Base-by-base conservation (phyloP, 1,284 basidiomycete species). In the Irpex sp. region DNA sequence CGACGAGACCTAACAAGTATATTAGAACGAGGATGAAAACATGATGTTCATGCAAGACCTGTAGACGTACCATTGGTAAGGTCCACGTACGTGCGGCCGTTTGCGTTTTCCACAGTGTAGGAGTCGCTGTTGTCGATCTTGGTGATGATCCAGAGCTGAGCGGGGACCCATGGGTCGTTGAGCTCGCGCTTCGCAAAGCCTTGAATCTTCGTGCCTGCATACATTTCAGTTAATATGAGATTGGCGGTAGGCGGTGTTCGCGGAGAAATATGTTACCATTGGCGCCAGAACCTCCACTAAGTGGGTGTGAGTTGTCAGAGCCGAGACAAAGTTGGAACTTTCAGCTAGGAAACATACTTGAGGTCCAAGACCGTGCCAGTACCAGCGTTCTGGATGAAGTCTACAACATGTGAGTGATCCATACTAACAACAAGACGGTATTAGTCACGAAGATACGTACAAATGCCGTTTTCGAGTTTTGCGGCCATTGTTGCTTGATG, bases 121-220 rank as follows among this genome's bases (percentile, higher is more conserved):
- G 21, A 43, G 15, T 9, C 9, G 46, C 17, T 37, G 17, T 19
- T 31, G 57, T 19, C 31, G 17, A 58, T 37, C 19, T 13, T 33
- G 5, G 33, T 26, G n/a, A 58, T 58, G 36, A 58, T 58, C 57
- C 57, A 58, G 15, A 58, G 57, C 57, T 58, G 57, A 17, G 57
- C 57, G 39, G 57, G 46, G 15, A 46, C 57, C n/a, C 17, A 37
- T 9, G 17, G 1, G 19, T 58, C 37, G 39, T 37, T 53, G 19
- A 53, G 50, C 19, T 19, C 19, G 50, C 50, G 50, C 50, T 21
- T 19, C 11, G 50, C 26, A 17, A 13, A 31, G 7, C 50, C 50
- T 37, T 60, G 59, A 7, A 60, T 31, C 47, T 47, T 59, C 3
- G 43, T 35, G 17, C 31, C 58, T 59, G 21, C 19, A 19, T 43